Evolutionary conservation across 164 flowering plant genomes (phyloP), one percentile per base, ranked within the genome.

Genomic region (Aristolochia fimbriata): DNA sequence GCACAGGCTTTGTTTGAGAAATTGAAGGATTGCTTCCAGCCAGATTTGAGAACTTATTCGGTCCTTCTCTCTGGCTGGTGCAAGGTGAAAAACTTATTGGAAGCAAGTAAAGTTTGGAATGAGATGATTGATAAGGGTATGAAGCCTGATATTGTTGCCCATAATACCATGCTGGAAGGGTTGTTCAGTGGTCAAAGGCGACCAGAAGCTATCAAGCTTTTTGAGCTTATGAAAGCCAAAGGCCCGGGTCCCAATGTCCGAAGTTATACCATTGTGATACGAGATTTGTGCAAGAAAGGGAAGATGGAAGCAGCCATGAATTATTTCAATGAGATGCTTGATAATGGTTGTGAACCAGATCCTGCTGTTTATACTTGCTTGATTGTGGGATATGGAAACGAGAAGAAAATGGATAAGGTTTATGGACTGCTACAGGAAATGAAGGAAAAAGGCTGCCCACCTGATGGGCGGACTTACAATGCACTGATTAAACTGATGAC

Each of bases 51-150:
- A 59, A 86, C 96, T 20, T 88, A 86, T 60, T 70, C 92, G 0
- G 78, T 85, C 30, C 70, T 93, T 75, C 81, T 93, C n/a, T 78
- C 74, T 68, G 97, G 99, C 20, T 93, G 96, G 96, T 88, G 92
- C 66, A 80, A 75, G 59, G 70, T 75, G 48, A 85, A 75, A 76
- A 90, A 88, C 65, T 67, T 93, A 65, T 62, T 80, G 78, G 93
- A 84, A 67, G 91, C 91, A 1, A 86, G 84, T 61, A 77, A 71
- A 68, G 72, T 81, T 17, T 93, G 99, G 97, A 93, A 86, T 73
- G 85, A 79, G 70, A 88, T 93, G 87, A 71, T 83, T 63, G 95
- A 90, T 62, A 61, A 61, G 57, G 97, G 92, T 50, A 64, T 90
- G 48, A 80, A 80, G 73, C 97, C 97, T 31, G 95, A 93, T 58